phyloP scores from a whole-genome alignment of 352 stramenopile species.

The Phytophthora kernoviae region DNA sequence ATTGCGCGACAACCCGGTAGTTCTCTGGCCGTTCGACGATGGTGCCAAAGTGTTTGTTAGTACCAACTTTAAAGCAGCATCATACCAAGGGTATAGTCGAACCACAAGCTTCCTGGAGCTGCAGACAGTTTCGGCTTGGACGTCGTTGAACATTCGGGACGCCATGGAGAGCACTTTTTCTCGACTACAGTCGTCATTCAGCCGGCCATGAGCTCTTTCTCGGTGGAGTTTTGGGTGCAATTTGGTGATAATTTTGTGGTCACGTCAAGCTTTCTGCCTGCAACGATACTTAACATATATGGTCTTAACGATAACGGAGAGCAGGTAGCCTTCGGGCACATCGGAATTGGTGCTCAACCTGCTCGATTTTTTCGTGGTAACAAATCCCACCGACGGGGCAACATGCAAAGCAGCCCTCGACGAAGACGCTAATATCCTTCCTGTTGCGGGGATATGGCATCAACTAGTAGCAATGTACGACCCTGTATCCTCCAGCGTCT shows the following conservation, averaged over 20 bases:
- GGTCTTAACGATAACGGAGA: constrained; percentile 9
- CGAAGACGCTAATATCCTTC: constrained; percentile 7
- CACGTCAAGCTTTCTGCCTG: neutral
- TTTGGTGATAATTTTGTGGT: constrained; percentile 19
- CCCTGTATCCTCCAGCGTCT: constrained; percentile 41
- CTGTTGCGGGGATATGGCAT: constrained; percentile 39
- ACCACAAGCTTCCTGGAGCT: constrained; percentile 19
- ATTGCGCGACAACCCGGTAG: constrained; percentile 66
- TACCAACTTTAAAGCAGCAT: constrained; percentile 5
- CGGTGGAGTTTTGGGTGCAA: constrained; percentile 65
- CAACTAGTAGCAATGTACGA: constrained; percentile 67
- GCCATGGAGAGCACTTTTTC: constrained; percentile 58
- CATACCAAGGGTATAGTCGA: constrained; percentile 7
- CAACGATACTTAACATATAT: constrained; percentile 7
- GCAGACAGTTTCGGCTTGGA: constrained; percentile 1
- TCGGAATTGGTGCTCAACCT: constrained; percentile 15
- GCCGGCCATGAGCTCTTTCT: constrained; percentile 57
- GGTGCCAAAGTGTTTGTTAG: constrained; percentile 28
- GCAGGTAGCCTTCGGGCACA: constrained; percentile 17
- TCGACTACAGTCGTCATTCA: constrained; percentile 51
- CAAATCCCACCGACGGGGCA: constrained; percentile 17
- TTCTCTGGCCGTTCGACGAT: constrained; percentile 63
- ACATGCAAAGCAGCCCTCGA: constrained; percentile 21
- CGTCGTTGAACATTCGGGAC: constrained; percentile 49
- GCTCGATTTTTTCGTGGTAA: constrained; percentile 34